Conservation (phyloP, 768 basidiomycete species). For the Suillus fuscotomentosus region DNA sequence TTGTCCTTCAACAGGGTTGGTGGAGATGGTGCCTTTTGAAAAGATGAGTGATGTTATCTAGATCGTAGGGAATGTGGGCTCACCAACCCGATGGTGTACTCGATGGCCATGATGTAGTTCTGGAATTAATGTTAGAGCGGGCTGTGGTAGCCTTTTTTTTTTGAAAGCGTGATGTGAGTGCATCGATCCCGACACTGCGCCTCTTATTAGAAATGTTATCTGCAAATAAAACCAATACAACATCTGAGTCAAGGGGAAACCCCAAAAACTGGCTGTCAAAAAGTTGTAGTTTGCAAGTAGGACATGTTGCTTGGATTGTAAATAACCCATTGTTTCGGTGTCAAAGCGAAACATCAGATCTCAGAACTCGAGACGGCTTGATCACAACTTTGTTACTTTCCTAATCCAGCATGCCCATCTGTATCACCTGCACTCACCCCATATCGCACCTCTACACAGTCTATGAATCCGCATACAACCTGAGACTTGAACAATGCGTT, state of each 20-base stretch:
- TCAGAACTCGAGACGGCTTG: neutral
- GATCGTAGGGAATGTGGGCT: neutral
- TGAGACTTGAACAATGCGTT: conserved; percentile 83
- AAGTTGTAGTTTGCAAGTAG: neutral
- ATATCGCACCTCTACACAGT: conserved; percentile 74
- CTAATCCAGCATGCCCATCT: conserved; percentile 63
- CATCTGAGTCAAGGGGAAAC: neutral
- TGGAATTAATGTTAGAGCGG: too few relatives aligned
- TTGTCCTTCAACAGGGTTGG: neutral
- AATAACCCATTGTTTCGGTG: neutral
- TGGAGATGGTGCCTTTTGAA: conserved; percentile 1
- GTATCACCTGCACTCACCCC: conserved; percentile 70
- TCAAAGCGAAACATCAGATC: neutral
- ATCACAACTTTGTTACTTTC: neutral
- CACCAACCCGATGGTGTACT: neutral
- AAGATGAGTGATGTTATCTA: neutral
- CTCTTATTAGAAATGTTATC: neutral
- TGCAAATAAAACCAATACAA: neutral
- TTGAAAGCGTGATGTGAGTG: neutral
- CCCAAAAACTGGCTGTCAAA: neutral
- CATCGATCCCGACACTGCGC: neutral
- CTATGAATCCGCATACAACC: conserved; percentile 75
- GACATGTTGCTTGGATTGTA: neutral
- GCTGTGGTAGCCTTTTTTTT: neutral
- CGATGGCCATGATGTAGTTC: neutral